A percentile compares a stretch with the other conserved stretches of the same genome.
Conservation (phyloP, 2,329 filamentous ascomycete genomes). For the Hypoxylon sp. region DNA sequence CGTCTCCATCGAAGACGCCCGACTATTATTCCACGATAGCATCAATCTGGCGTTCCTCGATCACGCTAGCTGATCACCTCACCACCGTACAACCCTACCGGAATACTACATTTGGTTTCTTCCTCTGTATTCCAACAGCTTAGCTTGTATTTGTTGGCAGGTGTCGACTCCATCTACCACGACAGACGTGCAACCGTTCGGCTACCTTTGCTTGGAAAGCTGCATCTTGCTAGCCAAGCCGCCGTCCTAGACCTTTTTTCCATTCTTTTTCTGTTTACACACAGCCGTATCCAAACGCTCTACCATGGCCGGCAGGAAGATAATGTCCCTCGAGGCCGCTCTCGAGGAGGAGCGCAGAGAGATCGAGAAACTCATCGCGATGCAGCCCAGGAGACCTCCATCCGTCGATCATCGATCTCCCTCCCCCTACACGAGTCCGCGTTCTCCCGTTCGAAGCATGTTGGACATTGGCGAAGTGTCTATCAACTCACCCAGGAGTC, state of each 20-base stretch:
- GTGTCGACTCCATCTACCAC: background rate
- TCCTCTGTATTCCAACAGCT: background rate
- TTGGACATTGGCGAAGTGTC: constrained; percentile 62
- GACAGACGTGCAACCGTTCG: background rate
- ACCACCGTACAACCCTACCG: background rate
- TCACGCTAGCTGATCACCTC: constrained; percentile 5
- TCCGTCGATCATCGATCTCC: constrained; percentile 52
- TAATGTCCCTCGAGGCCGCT: constrained; percentile 47
- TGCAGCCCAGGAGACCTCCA: constrained; percentile 38
- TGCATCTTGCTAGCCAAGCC: constrained; percentile 11
- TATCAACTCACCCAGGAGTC: constrained; percentile 44
- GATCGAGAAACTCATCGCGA: constrained; percentile 45
- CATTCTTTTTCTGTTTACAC: no score
- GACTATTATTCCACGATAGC: constrained; percentile 46
- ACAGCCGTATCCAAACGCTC: constrained; percentile 2
- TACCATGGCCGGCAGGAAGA: constrained; percentile 43
- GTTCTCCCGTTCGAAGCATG: constrained; percentile 74
- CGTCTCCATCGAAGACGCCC: constrained; percentile 43
- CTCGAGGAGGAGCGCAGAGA: constrained; percentile 47
- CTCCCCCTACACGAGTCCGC: constrained; percentile 64
- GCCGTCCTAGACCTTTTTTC: background rate
- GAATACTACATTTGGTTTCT: constrained; percentile 2
- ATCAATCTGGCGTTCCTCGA: constrained; percentile 33
- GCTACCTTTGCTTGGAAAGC: constrained; percentile 1
- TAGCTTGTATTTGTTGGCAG: constrained; percentile 2